Evolutionary conservation across 768 basidiomycete genomes (phyloP).

Genomic region (Rhodotorula diobovata): DNA sequence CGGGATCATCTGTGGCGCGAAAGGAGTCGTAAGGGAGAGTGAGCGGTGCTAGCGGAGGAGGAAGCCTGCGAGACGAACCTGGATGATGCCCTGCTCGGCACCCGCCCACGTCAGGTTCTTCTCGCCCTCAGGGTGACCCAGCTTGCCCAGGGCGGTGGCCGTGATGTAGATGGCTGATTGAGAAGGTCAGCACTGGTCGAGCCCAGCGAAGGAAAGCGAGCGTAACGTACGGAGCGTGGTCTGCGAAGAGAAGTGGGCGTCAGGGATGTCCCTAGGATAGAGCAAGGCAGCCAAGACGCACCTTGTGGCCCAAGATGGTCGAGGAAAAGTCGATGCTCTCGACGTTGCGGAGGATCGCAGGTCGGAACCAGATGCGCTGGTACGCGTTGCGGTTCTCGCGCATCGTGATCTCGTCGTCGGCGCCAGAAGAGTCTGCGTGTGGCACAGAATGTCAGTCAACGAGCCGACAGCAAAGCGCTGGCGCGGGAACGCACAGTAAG

Average conservation of each 20-base stretch:
- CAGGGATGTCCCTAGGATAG: not conserved
- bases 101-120: slow-evolving; percentile 83
- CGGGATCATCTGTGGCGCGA: slow-evolving; percentile 62
- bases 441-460: not conserved
- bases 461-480: slow-evolving; percentile 43
- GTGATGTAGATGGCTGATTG: slow-evolving; percentile 53
- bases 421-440: slow-evolving; percentile 60
- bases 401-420: slow-evolving; percentile 50
- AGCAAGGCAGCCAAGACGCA: slow-evolving; percentile 33
- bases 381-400: slow-evolving; percentile 64
- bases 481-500: slow-evolving; percentile 57
- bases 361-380: slow-evolving; percentile 83
- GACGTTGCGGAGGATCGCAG: slow-evolving; percentile 80
- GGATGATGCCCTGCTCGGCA: slow-evolving; percentile 68
- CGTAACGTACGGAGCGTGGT: not conserved
- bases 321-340: slow-evolving; percentile 65
- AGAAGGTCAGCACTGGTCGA: not conserved
- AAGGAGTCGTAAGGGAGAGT: not conserved
- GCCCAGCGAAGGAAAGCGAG: not conserved
- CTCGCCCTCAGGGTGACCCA: slow-evolving; percentile 94
- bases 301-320: slow-evolving; percentile 69
- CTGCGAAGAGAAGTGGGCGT: not conserved
- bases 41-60: not conserved
- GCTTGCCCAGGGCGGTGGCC: slow-evolving; percentile 83
- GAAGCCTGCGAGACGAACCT: slow-evolving; percentile 49